These are phyloP conservation scores for Cryptococcus wingfieldii DNA, from an alignment of 1,284 basidiomycete species.

Conservation along the genomic window DNA sequence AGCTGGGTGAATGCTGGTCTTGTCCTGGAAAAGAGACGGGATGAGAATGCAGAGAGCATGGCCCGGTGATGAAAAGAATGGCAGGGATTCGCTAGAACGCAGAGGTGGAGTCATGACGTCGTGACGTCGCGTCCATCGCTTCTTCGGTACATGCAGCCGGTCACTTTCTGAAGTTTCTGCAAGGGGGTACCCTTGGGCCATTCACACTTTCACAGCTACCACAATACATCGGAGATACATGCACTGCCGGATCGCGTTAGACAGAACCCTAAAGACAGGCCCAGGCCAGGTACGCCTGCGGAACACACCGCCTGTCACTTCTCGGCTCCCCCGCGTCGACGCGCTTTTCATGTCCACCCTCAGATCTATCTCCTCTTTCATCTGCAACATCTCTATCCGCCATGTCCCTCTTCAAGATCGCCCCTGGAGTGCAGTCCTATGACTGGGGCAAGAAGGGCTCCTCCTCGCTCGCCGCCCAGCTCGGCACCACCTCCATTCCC, in stretches of 20 bases:
- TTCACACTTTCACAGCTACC: too few relatives aligned
- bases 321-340: not conserved
- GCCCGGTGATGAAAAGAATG: not conserved
- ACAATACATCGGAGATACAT: too few relatives aligned
- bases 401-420: conserved; percentile 40
- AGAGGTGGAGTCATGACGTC: too few relatives aligned
- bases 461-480: conserved; percentile 53
- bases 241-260: not conserved
- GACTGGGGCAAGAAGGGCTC: conserved; percentile 58
- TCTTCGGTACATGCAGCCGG: too few relatives aligned
- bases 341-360: not conserved
- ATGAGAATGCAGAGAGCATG: conserved; percentile 1
- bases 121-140: too few relatives aligned
- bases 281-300: not conserved
- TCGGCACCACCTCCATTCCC: conserved; percentile 52
- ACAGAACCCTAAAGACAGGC: not conserved
- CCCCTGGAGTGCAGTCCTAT: conserved; percentile 48
- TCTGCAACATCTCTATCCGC: not conserved
- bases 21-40: not conserved
- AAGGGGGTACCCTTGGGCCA: too few relatives aligned
- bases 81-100: too few relatives aligned
- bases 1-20: not conserved
- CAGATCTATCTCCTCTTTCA: not conserved
- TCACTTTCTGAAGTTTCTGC: too few relatives aligned
- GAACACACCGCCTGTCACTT: too few relatives aligned